Evolutionary conservation across 2,329 filamentous ascomycete genomes (phyloP).

Genomic region (Huntiella bhutanensis): DNA sequence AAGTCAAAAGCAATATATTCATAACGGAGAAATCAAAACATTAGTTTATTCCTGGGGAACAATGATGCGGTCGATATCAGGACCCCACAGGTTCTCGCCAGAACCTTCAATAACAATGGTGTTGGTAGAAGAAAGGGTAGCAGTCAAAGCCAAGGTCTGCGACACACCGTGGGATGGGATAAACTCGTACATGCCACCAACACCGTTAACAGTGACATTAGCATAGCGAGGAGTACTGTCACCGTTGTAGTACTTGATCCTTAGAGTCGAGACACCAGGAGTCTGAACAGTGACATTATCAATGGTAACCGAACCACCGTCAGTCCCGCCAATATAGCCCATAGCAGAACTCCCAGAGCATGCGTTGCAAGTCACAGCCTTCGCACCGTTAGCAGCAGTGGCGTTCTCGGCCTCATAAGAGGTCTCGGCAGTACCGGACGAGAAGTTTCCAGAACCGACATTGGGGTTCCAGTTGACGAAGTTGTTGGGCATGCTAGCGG

Average conservation of each 20-base stretch:
- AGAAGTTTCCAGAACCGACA: conserved; percentile 20
- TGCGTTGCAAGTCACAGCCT: conserved; percentile 25
- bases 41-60: conserved; percentile 21
- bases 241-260: conserved; percentile 37
- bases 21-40: background rate
- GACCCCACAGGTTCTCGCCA: conserved; percentile 23
- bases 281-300: conserved; percentile 24
- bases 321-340: conserved; percentile 35
- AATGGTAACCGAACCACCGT: conserved; percentile 29
- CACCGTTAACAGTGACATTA: conserved; percentile 35
- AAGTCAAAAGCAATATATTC: no score
- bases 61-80: conserved; percentile 35
- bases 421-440: conserved; percentile 19
- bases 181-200: conserved; percentile 33
- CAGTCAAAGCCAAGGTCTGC: conserved; percentile 28
- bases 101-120: conserved; percentile 27
- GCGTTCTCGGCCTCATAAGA: conserved; percentile 33
- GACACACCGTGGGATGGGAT: conserved; percentile 27
- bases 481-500: conserved; percentile 30
- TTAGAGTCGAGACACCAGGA: conserved; percentile 29
- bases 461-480: conserved; percentile 35
- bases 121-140: conserved; percentile 27
- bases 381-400: conserved; percentile 26
- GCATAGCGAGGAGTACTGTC: conserved; percentile 33
- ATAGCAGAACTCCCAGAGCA: conserved; percentile 31